Conservation (phyloP, 306 rosid genomes). For the Delonix regia region DNA sequence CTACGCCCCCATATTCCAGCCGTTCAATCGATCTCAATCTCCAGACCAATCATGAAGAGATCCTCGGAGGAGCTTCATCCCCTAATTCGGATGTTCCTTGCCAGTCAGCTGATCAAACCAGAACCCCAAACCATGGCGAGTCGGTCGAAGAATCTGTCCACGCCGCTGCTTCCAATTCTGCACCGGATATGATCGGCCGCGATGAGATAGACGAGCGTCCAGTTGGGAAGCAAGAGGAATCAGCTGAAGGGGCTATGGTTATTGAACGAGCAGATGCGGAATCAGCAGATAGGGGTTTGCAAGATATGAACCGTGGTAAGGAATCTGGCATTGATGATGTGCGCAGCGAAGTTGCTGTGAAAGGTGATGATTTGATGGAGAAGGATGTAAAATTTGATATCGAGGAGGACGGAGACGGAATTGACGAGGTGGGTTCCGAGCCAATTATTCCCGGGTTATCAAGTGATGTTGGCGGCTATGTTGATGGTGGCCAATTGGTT, state of each 20-base stretch:
- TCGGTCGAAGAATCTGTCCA: constrained; percentile 23
- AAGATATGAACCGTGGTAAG: constrained; percentile 37
- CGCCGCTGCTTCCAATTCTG: constrained; percentile 26
- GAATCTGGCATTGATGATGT: constrained; percentile 31
- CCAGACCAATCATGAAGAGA: constrained; percentile 42
- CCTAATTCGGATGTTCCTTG: constrained; percentile 39
- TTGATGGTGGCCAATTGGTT: constrained; percentile 22
- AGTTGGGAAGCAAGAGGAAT: constrained; percentile 18
- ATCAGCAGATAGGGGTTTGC: constrained; percentile 9
- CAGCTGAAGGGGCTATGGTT: constrained; percentile 27
- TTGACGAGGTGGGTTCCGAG: constrained; percentile 50
- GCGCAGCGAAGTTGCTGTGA: not conserved
- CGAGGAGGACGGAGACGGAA: constrained; percentile 60
- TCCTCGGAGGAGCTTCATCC: constrained; percentile 43
- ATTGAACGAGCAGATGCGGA: constrained; percentile 11
- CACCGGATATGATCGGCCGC: constrained; percentile 32
- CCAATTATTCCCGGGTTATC: constrained; percentile 82
- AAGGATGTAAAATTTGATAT: constrained; percentile 86
- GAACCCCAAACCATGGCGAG: constrained; percentile 22
- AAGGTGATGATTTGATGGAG: constrained; percentile 55
- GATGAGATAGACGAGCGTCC: constrained; percentile 22
- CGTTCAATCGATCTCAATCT: constrained; percentile 75
- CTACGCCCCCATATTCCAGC: constrained; percentile 42
- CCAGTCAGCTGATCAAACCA: constrained; percentile 41
- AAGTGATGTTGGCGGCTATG: constrained; percentile 16